A percentile compares a stretch with the other conserved stretches of the same genome.
phyloP scores from a whole-genome alignment of 345 rosid species.

The Salix brachista region DNA sequence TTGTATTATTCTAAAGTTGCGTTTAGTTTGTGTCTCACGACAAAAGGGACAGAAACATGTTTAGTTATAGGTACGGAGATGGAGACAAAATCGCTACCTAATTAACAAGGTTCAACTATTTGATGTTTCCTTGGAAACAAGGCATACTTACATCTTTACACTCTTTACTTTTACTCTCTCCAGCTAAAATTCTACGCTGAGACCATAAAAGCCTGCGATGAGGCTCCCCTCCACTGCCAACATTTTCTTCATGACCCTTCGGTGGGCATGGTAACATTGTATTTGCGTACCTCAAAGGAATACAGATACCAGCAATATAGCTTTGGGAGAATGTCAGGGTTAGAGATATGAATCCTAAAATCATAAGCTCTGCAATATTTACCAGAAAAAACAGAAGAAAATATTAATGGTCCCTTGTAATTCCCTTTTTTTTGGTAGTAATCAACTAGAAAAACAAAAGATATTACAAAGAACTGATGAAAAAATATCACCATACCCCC shows the following conservation, averaged over 20 bases:
- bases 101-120: neutral
- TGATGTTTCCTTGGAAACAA: neutral
- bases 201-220: conserved; percentile 43
- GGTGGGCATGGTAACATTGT: conserved; percentile 80
- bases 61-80: neutral
- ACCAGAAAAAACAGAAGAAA: neutral
- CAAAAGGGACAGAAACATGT: no score
- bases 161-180: conserved; percentile 2
- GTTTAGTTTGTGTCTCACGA: no score
- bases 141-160: conserved; percentile 34
- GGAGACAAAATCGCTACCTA: neutral
- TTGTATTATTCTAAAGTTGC: no score
- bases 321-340: conserved; percentile 73
- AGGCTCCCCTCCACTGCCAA: conserved; percentile 9
- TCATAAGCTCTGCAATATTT: conserved; percentile 71
- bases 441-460: neutral
- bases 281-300: conserved; percentile 42
- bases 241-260: neutral
- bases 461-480: neutral
- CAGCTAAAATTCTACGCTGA: conserved; percentile 47
- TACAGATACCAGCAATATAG: conserved; percentile 66
- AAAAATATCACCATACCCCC: conserved; percentile 38
- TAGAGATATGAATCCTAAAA: conserved; percentile 89
- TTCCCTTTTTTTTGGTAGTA: neutral
- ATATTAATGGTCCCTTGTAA: neutral